Conservation (phyloP, 2,329 filamentous ascomycete genomes). For the Dactylonectria estremocensis region DNA sequence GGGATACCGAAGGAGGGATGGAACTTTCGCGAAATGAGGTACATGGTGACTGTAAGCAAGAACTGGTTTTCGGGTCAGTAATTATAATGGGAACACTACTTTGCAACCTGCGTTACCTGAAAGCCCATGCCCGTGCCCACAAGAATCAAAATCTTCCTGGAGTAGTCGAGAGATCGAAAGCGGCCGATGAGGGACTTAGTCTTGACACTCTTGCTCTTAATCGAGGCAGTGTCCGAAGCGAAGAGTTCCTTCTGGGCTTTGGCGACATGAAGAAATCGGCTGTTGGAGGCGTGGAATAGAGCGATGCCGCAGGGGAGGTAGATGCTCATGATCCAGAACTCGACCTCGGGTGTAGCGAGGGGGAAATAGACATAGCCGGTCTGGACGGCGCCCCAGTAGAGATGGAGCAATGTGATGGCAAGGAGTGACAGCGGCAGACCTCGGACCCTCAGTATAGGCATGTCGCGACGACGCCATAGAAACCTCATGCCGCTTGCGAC, state of each 20-base stretch:
- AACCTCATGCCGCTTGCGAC: constrained; percentile 55
- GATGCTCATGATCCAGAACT: constrained; percentile 77
- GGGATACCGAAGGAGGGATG: constrained; percentile 72
- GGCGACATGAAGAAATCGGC: constrained; percentile 71
- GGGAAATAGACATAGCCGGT: constrained; percentile 58
- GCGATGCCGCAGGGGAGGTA: constrained; percentile 76
- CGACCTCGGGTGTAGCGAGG: constrained; percentile 54
- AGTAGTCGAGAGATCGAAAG: constrained; percentile 56
- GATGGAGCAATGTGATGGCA: constrained; percentile 57
- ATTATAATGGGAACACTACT: neutral
- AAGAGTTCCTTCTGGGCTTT: constrained; percentile 60
- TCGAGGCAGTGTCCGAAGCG: neutral
- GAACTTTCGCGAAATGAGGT: constrained; percentile 74
- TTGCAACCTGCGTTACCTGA: constrained; percentile 59
- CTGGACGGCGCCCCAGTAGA: constrained; percentile 60
- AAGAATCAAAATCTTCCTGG: constrained; percentile 61
- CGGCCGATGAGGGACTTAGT: constrained; percentile 40
- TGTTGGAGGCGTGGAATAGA: constrained; percentile 76
- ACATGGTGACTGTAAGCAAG: constrained; percentile 71
- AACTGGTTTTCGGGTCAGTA: constrained; percentile 58
- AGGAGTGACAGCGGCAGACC: constrained; percentile 58
- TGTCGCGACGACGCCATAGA: constrained; percentile 54
- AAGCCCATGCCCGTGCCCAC: constrained; percentile 69
- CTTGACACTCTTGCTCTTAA: constrained; percentile 1
- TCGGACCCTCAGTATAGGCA: constrained; percentile 57